Conservation (phyloP, 148 eudicot species). For the Salicornia ramosissima region DNA sequence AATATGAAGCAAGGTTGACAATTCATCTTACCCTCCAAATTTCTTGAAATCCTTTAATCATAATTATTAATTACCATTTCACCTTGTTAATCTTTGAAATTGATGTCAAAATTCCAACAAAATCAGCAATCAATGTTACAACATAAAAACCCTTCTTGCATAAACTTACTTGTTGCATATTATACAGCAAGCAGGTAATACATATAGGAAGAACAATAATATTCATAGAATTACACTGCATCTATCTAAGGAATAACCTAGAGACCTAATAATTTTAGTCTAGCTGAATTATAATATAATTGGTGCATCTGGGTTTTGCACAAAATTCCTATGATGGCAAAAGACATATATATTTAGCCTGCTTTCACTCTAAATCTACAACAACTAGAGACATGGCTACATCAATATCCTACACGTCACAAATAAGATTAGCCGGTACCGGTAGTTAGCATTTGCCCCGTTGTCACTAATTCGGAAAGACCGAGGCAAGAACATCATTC, state of each 20-base stretch:
- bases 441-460: constrained; percentile 15
- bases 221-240: constrained; percentile 13
- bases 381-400: constrained; percentile 17
- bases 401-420: constrained; percentile 9
- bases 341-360: constrained; percentile 1
- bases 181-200: neutral
- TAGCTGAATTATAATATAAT: constrained; percentile 29
- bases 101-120: too few species aligned
- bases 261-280: neutral
- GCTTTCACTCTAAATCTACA: neutral
- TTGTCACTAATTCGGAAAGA: constrained; percentile 10
- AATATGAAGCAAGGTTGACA: too few species aligned
- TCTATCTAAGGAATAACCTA: neutral
- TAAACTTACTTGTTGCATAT: constrained; percentile 1
- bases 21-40: too few species aligned
- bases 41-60: too few species aligned
- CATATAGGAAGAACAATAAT: neutral
- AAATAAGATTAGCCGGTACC: constrained; percentile 24
- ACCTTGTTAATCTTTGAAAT: too few species aligned
- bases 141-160: constrained; percentile 8
- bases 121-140: constrained; percentile 7
- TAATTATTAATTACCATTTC: too few species aligned
- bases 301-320: constrained; percentile 10
- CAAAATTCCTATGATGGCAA: constrained; percentile 4
- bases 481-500: neutral